phyloP scores from a whole-genome alignment of 768 basidiomycete genomes.

The Naganishia kalamii region DNA sequence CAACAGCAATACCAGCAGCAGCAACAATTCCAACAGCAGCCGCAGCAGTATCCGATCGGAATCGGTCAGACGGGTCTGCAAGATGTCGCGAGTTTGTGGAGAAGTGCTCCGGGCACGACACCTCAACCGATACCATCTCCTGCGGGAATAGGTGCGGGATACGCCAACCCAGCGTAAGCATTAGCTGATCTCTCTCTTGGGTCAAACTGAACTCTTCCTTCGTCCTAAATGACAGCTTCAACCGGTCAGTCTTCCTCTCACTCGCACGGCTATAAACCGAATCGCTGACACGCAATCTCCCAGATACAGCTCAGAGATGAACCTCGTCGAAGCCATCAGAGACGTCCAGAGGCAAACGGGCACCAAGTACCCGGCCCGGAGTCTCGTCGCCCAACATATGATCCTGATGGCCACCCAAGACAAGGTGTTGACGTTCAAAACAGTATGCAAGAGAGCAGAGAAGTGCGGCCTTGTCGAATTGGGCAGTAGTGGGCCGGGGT shows the following conservation, averaged over 20 bases:
- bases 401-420: neutral
- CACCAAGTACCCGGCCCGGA: neutral
- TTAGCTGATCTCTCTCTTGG: neutral
- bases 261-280: neutral
- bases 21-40: neutral
- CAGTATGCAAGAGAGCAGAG: conserved; percentile 6
- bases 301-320: neutral
- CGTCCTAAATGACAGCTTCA: neutral
- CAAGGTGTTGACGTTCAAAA: conserved; percentile 1
- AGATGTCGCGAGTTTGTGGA: neutral
- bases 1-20: neutral
- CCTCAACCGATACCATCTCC: neutral
- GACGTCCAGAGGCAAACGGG: conserved; percentile 9
- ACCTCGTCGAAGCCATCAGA: conserved; percentile 10
- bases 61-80: neutral
- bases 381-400: conserved; percentile 7
- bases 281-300: neutral
- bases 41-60: neutral
- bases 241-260: neutral
- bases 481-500: neutral
- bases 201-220: too few species aligned
- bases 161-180: neutral
- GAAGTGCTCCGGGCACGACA: neutral
- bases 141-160: neutral
- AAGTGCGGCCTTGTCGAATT: conserved; percentile 3